Conservation (phyloP, 805 yeast genomes). For the Candida mattraensis region DNA sequence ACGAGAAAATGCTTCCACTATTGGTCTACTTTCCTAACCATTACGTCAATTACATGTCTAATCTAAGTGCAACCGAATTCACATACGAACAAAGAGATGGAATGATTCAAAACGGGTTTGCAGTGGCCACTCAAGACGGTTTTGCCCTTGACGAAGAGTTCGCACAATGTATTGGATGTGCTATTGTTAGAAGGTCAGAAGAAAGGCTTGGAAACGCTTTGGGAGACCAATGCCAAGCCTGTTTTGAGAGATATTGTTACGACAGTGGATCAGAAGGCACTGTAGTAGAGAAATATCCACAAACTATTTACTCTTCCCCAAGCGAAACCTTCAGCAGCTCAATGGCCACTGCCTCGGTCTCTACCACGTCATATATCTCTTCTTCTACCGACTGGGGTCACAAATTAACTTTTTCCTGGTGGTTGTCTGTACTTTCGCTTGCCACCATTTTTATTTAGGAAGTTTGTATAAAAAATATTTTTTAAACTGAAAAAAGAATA, state of each 20-base stretch:
- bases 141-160: constrained; percentile 62
- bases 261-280: constrained; percentile 1
- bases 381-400: too few relatives aligned
- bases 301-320: background rate
- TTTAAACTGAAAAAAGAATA: background rate
- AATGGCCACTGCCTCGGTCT: too few relatives aligned
- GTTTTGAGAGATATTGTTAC: constrained; percentile 70
- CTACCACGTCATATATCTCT: too few relatives aligned
- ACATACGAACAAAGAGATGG: constrained; percentile 55
- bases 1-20: constrained; percentile 55
- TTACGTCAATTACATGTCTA: constrained; percentile 57
- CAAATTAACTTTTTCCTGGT: background rate
- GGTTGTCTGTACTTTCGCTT: background rate
- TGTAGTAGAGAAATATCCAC: background rate
- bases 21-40: constrained; percentile 73
- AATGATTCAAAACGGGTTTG: constrained; percentile 71
- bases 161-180: constrained; percentile 78
- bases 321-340: background rate
- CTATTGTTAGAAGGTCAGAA: constrained; percentile 71
- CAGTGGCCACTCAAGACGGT: constrained; percentile 58
- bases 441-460: constrained; percentile 3
- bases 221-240: constrained; percentile 60
- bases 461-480: background rate
- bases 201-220: constrained; percentile 60
- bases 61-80: constrained; percentile 60